Evolutionary conservation across 2,329 filamentous ascomycete species (phyloP), one percentile per base, ranked within the genome.

Genomic region (Septoria linicola): DNA sequence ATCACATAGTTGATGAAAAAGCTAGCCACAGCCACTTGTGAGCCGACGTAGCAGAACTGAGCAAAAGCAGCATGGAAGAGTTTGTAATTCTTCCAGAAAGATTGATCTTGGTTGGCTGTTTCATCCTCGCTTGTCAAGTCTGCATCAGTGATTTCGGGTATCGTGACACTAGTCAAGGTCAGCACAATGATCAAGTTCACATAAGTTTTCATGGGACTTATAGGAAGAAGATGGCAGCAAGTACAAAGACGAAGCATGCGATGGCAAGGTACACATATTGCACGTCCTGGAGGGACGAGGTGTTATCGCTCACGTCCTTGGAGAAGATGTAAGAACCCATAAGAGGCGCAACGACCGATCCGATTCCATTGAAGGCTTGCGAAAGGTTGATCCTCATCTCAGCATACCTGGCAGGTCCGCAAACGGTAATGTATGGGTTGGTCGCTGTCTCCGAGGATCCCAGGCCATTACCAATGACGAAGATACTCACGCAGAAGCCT

Each of bases 21-120:
- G 40, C 72, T 40, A 21, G 51, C 51, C 21, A 80, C 73, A 1
- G 74, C 78, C 3, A 80, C 73, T 63, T 95, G 89, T 0, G 86
- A 82, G 39, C 88, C 88, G 0, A 88, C 85, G 67, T 92, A 93
- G 66, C 83, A 88, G 70, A 91, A 91, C 59, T 92, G 87, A 0
- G 86, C 84, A 59, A 84, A 80, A 0, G 85, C 80, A 10, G 85
- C 88, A 62, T 89, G 85, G 75, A 90, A 89, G 2, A 91, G 76
- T 19, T 82, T 81, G 68, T 86, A 89, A 65, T 85, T 81, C 58
- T 79, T 81, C 45, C 65, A 63, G 60, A 85, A 75, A 0, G 80
- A 78, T 48, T 77, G 73, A 20, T 72, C 66, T 45, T 76, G 62
- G 4, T 53, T 59, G 1, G 60, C 61, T 23, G 64, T 61, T 35